phyloP scores from a whole-genome alignment of 192 early-diverging fungal species.

The Linderina pennispora region DNA sequence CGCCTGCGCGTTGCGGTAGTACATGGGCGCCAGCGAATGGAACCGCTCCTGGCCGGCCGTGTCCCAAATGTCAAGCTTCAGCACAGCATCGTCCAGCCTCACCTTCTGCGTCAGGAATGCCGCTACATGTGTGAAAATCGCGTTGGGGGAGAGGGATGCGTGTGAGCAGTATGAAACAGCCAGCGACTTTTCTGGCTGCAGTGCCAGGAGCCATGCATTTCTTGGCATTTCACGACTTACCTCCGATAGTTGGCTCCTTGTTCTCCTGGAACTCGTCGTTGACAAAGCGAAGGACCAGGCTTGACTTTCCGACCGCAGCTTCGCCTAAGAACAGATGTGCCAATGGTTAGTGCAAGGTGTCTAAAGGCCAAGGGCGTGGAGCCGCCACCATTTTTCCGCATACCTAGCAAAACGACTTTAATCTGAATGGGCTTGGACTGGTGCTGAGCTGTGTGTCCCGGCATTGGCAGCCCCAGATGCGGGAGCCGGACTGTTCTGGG shows the following conservation, averaged over 20 bases:
- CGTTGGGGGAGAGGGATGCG: neutral
- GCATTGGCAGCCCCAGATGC: constrained; percentile 6
- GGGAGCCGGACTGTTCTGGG: constrained; percentile 13
- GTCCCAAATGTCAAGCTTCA: constrained; percentile 87
- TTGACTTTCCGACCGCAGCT: constrained; percentile 98
- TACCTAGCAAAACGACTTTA: constrained; percentile 88
- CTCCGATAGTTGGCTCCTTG: constrained; percentile 97
- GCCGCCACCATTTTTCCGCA: constrained; percentile 40
- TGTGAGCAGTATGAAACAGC: no score
- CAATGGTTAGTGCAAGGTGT: neutral
- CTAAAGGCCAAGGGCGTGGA: no score
- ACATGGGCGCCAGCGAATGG: constrained; percentile 92
- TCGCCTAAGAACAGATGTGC: constrained; percentile 46
- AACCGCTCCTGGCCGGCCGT: constrained; percentile 99
- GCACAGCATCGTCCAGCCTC: constrained; percentile 73
- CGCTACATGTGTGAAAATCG: constrained; percentile 31
- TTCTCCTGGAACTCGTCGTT: constrained; percentile 94
- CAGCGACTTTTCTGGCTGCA: no score
- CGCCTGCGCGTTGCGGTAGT: constrained; percentile 97
- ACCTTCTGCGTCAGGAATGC: constrained; percentile 93
- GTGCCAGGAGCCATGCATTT: no score
- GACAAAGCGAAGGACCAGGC: constrained; percentile 90
- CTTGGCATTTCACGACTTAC: constrained; percentile 40
- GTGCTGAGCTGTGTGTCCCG: constrained; percentile 11
- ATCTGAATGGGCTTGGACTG: constrained; percentile 86